A percentile compares a stretch with the other conserved stretches of the same genome.
Evolutionary conservation across 192 early-diverging fungal species (phyloP).

Genomic region (Podila horticola): DNA sequence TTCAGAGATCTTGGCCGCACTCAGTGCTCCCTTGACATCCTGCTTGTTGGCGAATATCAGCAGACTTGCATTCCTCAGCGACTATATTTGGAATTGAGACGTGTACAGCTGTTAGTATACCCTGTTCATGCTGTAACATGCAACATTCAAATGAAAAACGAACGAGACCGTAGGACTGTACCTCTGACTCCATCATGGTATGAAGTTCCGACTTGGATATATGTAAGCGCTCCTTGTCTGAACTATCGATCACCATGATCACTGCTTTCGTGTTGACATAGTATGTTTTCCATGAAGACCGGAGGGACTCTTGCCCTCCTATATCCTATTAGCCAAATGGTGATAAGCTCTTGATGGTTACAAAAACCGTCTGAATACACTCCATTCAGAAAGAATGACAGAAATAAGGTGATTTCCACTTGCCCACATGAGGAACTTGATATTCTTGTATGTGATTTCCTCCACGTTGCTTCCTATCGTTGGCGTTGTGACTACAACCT

Average conservation of each 20-base stretch:
- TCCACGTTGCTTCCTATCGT: conserved; percentile 80
- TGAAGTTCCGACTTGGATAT: conserved; percentile 71
- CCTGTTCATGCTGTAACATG: neutral
- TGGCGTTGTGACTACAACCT: conserved; percentile 72
- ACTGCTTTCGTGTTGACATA: conserved; percentile 75
- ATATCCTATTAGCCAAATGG: conserved; percentile 53
- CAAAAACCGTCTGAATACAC: neutral
- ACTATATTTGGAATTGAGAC: conserved; percentile 45
- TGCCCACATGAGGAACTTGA: conserved; percentile 79
- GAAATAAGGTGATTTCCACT: conserved; percentile 23
- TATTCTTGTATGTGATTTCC: conserved; percentile 74
- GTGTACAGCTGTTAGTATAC: neutral
- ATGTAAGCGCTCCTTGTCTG: conserved; percentile 69
- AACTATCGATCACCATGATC: conserved; percentile 79
- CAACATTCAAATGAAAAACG: no score
- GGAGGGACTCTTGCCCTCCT: conserved; percentile 70
- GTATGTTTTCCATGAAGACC: conserved; percentile 74
- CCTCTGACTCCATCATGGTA: conserved; percentile 76
- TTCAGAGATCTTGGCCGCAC: conserved; percentile 72
- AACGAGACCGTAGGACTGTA: conserved; percentile 30
- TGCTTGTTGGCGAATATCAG: conserved; percentile 79
- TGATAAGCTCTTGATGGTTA: no score
- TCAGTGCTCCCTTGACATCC: conserved; percentile 70
- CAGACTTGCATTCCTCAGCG: conserved; percentile 64
- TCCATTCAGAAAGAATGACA: neutral